A percentile compares a stretch with the other conserved stretches of the same genome.
Evolutionary conservation across 495 filamentous ascomycete genomes (phyloP).

Genomic region (Friedmanniomyces simplex): DNA sequence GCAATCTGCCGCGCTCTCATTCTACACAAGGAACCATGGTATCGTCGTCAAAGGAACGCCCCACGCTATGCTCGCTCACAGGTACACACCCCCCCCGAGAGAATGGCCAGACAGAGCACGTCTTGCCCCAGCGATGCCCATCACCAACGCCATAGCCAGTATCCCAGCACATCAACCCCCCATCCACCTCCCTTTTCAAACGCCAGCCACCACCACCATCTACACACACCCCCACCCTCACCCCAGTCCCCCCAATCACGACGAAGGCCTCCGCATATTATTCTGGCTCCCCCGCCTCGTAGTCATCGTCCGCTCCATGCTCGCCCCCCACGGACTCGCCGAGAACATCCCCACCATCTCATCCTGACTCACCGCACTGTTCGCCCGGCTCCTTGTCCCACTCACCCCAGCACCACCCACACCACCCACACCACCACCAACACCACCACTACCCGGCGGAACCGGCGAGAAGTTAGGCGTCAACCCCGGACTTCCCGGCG

Average conservation of each 20-base stretch:
- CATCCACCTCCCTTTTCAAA: not conserved
- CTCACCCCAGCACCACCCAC: too few species aligned
- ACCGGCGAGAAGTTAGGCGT: conserved; percentile 13
- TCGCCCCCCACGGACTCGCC: conserved; percentile 84
- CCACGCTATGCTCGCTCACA: too few species aligned
- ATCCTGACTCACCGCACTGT: conserved; percentile 63
- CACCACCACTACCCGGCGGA: not conserved
- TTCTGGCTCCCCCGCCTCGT: conserved; percentile 40
- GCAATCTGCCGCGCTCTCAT: too few species aligned
- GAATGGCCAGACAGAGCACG: too few species aligned
- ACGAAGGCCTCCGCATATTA: conserved; percentile 1
- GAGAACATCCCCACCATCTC: conserved; percentile 74
- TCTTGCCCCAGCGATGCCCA: too few species aligned
- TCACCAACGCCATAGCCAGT: too few species aligned
- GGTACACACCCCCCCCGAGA: too few species aligned
- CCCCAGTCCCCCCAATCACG: not conserved
- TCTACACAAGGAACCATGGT: too few species aligned
- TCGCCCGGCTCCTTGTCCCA: conserved; percentile 37
- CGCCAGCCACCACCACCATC: not conserved
- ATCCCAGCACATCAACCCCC: too few species aligned
- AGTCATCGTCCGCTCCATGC: conserved; percentile 80
- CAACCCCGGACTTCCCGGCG: conserved; percentile 24
- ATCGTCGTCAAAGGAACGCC: too few species aligned
- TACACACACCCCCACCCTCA: not conserved
- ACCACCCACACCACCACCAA: too few species aligned